Conservation (phyloP, 2,329 filamentous ascomycete genomes). For the Penicillium sp. region DNA sequence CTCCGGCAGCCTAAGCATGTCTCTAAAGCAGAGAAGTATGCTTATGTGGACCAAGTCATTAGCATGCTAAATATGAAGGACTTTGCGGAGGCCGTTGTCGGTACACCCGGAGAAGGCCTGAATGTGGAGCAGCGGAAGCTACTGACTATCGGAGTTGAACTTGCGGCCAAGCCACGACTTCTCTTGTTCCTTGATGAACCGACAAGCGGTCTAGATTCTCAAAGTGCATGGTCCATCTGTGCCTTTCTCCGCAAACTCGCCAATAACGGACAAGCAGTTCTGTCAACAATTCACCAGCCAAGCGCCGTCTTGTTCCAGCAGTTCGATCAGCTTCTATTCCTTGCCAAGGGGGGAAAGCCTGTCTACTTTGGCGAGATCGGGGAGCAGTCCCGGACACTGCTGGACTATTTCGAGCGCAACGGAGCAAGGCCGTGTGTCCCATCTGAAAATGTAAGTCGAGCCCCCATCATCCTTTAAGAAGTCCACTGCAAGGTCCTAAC, state of each 20-base stretch:
- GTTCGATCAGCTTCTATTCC: slow-evolving; percentile 63
- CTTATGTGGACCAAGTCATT: slow-evolving; percentile 78
- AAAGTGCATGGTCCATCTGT: slow-evolving; percentile 86
- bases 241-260: slow-evolving; percentile 82
- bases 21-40: slow-evolving; percentile 69
- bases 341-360: slow-evolving; percentile 64
- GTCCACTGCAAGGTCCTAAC: slow-evolving; percentile 9
- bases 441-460: slow-evolving; percentile 54
- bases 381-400: slow-evolving; percentile 53
- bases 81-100: slow-evolving; percentile 83
- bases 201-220: slow-evolving; percentile 83
- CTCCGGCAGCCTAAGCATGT: slow-evolving; percentile 75
- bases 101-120: slow-evolving; percentile 74
- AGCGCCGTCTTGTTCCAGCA: slow-evolving; percentile 90
- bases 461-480: neutral
- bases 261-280: slow-evolving; percentile 79
- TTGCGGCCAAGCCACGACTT: slow-evolving; percentile 82
- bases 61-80: slow-evolving; percentile 84
- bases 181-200: slow-evolving; percentile 90
- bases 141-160: slow-evolving; percentile 86
- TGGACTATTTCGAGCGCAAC: slow-evolving; percentile 62
- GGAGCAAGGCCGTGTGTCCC: slow-evolving; percentile 58
- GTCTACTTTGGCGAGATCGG: slow-evolving; percentile 68
- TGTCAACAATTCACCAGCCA: slow-evolving; percentile 92
- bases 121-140: slow-evolving; percentile 64